These are phyloP conservation scores for Kwoniella pini DNA, from an alignment of 768 basidiomycete genomes.

Conservation along the genomic window DNA sequence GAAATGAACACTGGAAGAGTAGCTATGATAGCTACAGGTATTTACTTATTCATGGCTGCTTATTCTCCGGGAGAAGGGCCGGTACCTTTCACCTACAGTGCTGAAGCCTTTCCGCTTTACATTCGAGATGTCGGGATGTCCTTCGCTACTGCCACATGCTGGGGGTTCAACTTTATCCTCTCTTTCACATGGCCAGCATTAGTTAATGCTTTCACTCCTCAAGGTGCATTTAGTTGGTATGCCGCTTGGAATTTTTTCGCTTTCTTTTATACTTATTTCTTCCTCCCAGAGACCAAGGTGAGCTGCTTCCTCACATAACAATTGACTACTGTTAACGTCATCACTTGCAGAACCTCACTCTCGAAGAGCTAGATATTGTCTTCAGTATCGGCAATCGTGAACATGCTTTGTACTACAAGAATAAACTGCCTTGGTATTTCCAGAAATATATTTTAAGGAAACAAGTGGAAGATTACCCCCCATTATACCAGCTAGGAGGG, in stretches of 20 bases:
- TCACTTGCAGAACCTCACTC: constrained; percentile 23
- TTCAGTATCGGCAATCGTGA: constrained; percentile 36
- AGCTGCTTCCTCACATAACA: background rate
- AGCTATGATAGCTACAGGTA: constrained; percentile 55
- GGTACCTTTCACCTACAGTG: constrained; percentile 64
- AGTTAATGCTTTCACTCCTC: constrained; percentile 65
- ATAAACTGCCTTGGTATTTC: constrained; percentile 39
- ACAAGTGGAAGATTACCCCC: constrained; percentile 5
- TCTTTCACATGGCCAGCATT: constrained; percentile 64
- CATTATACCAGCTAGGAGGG: constrained; percentile 9
- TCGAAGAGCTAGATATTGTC: constrained; percentile 49
- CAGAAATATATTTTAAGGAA: constrained; percentile 34
- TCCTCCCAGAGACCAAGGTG: constrained; percentile 41
- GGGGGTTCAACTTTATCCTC: constrained; percentile 35
- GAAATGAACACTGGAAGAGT: constrained; percentile 54
- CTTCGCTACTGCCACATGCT: constrained; percentile 63
- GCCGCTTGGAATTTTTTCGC: constrained; percentile 37
- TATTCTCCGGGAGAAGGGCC: constrained; percentile 71
- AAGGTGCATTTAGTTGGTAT: constrained; percentile 76
- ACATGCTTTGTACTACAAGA: constrained; percentile 38
- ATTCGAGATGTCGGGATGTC: constrained; percentile 78
- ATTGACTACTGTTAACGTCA: background rate
- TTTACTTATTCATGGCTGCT: constrained; percentile 43
- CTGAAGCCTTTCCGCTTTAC: constrained; percentile 77
- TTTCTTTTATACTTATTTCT: constrained; percentile 43